Base-by-base conservation (phyloP, 768 basidiomycete genomes). In the Suillus cothurnatus region DNA sequence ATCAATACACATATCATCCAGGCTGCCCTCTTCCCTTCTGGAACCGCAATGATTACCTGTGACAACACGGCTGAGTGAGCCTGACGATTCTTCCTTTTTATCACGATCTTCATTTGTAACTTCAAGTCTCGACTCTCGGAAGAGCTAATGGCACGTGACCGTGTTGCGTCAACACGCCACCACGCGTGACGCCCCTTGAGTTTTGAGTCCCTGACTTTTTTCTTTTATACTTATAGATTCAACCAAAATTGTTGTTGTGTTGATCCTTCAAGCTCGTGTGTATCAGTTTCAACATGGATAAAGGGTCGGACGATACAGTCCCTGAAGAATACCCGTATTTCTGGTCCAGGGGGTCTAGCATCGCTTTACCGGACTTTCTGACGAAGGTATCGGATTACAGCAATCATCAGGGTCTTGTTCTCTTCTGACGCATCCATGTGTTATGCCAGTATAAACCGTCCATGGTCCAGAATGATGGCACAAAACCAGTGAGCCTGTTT, bases 401-500 rank as follows among this genome's bases (percentile, higher is more conserved):
- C 21, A 14, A 62, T 28, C 15, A 38, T 49, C 52, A 52, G 2
- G 8, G 9, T 45, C 62, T 28, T 38, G 8, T 41, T 56, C 56
- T 39, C n/a, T 59, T 49, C 65, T 65, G 36, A 68, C 64, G 23
- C 39, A 12, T 59, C 34, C 11, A 21, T 12, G 45, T n/a, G 17
- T 31, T 31, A 28, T n/a, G 2, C 2, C 66, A 92, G 90, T 90
- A 86, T 68, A 88, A 82, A 61, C 91, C 91, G 1, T 91, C 90
- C 21, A 88, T 92, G 89, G 87, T 91, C 12, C 86, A 90, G 68
- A 85, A 92, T 71, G 88, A 92, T 64, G 91, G 90, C 5, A 88
- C 81, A 0, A 92, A 91, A 74, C 90, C 90, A 50, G 91, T 91
- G 64, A 72, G 86, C 66, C 62, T 17, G 15, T 28, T 45, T 65